phyloP scores from a whole-genome alignment of 2,329 filamentous ascomycete genomes.

The Verticillium nonalfalfae region DNA sequence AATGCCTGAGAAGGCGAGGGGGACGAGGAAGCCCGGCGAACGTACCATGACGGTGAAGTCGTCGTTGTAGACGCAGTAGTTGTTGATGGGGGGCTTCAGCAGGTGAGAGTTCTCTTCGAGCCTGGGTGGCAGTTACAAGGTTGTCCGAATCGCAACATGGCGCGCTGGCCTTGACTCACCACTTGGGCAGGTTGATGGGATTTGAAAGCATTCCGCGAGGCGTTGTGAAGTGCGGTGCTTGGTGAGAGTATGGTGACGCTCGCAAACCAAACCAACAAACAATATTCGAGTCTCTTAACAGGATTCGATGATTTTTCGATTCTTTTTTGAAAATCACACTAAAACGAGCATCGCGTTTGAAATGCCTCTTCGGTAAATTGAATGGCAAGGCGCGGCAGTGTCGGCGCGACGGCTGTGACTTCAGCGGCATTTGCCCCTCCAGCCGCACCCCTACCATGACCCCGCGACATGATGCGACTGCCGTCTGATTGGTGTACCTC shows the following conservation, averaged over 20 bases:
- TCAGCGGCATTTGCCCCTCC: not conserved
- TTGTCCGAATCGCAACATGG: not conserved
- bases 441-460: not conserved
- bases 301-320: not conserved
- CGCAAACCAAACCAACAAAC: too few relatives aligned
- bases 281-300: too few relatives aligned
- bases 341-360: not conserved
- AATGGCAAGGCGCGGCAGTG: not conserved
- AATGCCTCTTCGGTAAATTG: not conserved
- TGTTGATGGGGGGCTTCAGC: slow-evolving; percentile 90
- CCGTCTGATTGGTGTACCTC: not conserved
- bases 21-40: slow-evolving; percentile 13
- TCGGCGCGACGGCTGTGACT: not conserved
- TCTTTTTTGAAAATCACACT: not conserved
- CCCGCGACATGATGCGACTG: not conserved
- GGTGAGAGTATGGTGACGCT: not conserved
- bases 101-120: slow-evolving; percentile 87
- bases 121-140: slow-evolving; percentile 43
- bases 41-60: slow-evolving; percentile 73
- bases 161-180: slow-evolving; percentile 31
- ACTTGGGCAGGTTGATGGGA: slow-evolving; percentile 52
- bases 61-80: slow-evolving; percentile 92
- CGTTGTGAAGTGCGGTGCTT: not conserved
- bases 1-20: not conserved
- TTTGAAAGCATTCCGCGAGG: slow-evolving; percentile 13